Base-by-base conservation (phyloP, 352 stramenopile species). In the Phytophthora sojae region DNA sequence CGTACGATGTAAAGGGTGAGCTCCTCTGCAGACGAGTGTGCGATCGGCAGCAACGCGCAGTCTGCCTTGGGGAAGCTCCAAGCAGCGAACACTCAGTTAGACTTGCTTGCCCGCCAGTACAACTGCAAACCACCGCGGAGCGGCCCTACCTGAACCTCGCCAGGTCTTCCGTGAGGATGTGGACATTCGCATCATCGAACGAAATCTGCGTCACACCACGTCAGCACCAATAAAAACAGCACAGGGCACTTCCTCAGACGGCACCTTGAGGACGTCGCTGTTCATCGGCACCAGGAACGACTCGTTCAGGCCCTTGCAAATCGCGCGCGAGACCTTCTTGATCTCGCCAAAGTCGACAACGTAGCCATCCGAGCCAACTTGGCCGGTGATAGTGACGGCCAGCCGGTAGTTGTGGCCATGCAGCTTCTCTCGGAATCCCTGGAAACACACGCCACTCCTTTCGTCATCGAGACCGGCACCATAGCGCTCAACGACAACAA, bases 381-480 rank as follows among this genome's bases (percentile, higher is more conserved):
- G 69, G 23, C 88, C 93, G 1, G 86, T 94, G 58, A 97, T 93
- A 19, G 89, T 96, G 17, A 99, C 92, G 6, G 86, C 91, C 17
- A 98, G 88, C 6, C 81, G 89, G 82, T 99, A 99, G 76, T 99
- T 99, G 83, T 99, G 97, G 57, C 97, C 97, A 64, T 99, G 97
- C 7, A 99, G 73, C 51, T 97, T 92, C 77, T 99, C 97, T 6
- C 97, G 90, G 79, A 98, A 99, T 23, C 92, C 92, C 84, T 93
- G 26, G 19, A 21, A 70, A 53, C 23, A 56, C 23, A 17, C 47
- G 39, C 17, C 19, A 53, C 47, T 6, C 32, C 32, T 5, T 42
- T 42, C 12, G 2, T 42, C 32, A 14, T 44, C 35, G 35, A 44
- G 35, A 15, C 6, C 12, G 35, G 14, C 35, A 15, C 11, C 35